Conservation (phyloP, 108 stramenopile genomes). For the Epithemia pelagica region DNA sequence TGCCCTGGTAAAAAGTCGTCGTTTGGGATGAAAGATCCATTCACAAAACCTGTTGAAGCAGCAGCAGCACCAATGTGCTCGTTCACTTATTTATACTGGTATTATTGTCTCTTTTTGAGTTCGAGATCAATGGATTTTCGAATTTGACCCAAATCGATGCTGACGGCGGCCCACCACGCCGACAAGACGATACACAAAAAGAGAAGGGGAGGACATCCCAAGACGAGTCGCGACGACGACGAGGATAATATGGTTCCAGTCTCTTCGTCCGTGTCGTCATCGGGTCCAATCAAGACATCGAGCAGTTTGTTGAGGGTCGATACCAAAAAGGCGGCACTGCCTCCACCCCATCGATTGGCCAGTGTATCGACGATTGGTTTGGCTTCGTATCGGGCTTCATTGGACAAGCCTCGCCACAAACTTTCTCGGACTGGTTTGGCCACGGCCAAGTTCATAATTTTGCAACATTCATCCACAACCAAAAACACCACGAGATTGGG, state of each 20-base stretch:
- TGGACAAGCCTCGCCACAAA: constrained; percentile 78
- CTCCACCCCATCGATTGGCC: constrained; percentile 88
- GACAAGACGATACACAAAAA: constrained; percentile 64
- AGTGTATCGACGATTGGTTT: constrained; percentile 89
- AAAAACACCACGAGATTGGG: constrained; percentile 73
- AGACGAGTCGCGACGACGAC: constrained; percentile 22
- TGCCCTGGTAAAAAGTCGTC: too few species aligned
- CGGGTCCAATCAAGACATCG: constrained; percentile 34
- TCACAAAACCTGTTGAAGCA: too few species aligned
- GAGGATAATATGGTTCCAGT: not conserved
- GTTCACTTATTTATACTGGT: not conserved
- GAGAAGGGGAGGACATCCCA: constrained; percentile 74
- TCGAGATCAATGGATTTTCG: constrained; percentile 68
- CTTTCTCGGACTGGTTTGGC: constrained; percentile 86
- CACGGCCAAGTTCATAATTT: constrained; percentile 80
- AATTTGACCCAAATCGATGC: constrained; percentile 72
- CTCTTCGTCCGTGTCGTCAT: constrained; percentile 23
- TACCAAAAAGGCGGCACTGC: constrained; percentile 81
- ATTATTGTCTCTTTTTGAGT: constrained; percentile 64
- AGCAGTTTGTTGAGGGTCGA: constrained; percentile 51
- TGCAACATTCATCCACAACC: constrained; percentile 81
- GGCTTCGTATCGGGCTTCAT: constrained; percentile 85
- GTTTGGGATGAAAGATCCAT: too few species aligned
- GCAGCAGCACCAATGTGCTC: too few species aligned
- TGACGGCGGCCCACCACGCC: constrained; percentile 81